Evolutionary conservation across 2,329 filamentous ascomycete genomes (phyloP).

Genomic region (Venturiaceae sp.): DNA sequence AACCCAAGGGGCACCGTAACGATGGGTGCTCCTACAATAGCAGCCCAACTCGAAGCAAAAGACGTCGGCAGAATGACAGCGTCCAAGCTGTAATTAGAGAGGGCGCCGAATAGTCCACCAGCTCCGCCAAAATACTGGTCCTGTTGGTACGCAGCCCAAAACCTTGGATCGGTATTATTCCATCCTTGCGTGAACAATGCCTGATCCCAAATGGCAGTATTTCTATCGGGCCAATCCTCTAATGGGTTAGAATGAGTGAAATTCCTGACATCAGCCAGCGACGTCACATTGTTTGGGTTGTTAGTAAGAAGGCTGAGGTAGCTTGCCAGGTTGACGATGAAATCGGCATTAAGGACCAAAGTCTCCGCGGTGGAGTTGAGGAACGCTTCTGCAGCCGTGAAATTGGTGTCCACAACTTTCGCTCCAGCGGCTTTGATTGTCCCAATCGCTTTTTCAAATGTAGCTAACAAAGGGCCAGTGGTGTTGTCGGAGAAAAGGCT

Average conservation of each 20-base stretch:
- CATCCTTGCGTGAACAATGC: constrained; percentile 39
- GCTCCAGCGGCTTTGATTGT: constrained; percentile 47
- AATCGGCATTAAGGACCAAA: constrained; percentile 48
- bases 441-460: constrained; percentile 46
- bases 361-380: constrained; percentile 27
- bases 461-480: constrained; percentile 34
- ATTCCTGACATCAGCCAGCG: constrained; percentile 39
- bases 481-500: constrained; percentile 18
- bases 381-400: constrained; percentile 41
- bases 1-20: constrained; percentile 55
- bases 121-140: constrained; percentile 45
- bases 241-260: constrained; percentile 44
- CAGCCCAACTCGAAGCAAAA: constrained; percentile 38
- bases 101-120: constrained; percentile 51
- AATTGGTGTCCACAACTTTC: constrained; percentile 50
- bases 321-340: constrained; percentile 43
- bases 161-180: constrained; percentile 46
- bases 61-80: constrained; percentile 52
- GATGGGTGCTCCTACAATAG: constrained; percentile 49
- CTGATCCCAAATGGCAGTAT: constrained; percentile 48
- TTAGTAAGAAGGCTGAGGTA: constrained; percentile 47
- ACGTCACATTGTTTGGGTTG: constrained; percentile 48
- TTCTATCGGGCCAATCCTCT: constrained; percentile 53
- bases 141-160: constrained; percentile 47
- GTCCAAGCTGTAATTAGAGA: constrained; percentile 47